These are phyloP conservation scores for Talaromyces amestolkiae DNA, from an alignment of 2,329 filamentous ascomycete genomes.

Conservation along the genomic window DNA sequence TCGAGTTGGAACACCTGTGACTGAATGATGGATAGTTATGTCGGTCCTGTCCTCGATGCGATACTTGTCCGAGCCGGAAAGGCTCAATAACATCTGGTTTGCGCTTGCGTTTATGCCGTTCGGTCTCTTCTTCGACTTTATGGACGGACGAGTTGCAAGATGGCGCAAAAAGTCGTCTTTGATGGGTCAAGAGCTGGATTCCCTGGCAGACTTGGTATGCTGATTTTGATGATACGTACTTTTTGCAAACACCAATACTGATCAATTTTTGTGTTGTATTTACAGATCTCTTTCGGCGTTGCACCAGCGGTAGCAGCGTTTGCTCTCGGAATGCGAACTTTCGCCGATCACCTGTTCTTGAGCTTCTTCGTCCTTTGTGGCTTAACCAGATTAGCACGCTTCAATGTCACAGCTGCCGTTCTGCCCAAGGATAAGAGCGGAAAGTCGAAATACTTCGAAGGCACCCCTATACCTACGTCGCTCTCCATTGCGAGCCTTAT, in stretches of 20 bases:
- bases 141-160: slow-evolving; percentile 93
- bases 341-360: slow-evolving; percentile 74
- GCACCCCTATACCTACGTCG: slow-evolving; percentile 91
- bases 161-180: slow-evolving; percentile 96
- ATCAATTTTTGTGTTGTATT: background rate
- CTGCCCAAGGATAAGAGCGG: slow-evolving; percentile 89
- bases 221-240: background rate
- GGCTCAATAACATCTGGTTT: slow-evolving; percentile 70
- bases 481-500: slow-evolving; percentile 77
- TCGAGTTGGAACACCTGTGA: background rate
- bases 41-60: slow-evolving; percentile 93
- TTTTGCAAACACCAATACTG: background rate
- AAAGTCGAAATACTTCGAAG: slow-evolving; percentile 95
- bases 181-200: slow-evolving; percentile 98
- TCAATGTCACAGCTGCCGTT: slow-evolving; percentile 90
- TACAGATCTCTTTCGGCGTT: slow-evolving; percentile 89
- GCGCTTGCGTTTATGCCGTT: slow-evolving; percentile 87
- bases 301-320: slow-evolving; percentile 85
- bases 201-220: slow-evolving; percentile 84
- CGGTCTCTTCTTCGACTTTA: slow-evolving; percentile 94
- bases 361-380: slow-evolving; percentile 93
- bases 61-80: slow-evolving; percentile 71
- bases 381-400: slow-evolving; percentile 86
- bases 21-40: slow-evolving; percentile 59
- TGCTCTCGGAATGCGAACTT: slow-evolving; percentile 80